Evolutionary conservation across 2,329 filamentous ascomycete species (phyloP).

Genomic region (Domatiomyces catenatus): DNA sequence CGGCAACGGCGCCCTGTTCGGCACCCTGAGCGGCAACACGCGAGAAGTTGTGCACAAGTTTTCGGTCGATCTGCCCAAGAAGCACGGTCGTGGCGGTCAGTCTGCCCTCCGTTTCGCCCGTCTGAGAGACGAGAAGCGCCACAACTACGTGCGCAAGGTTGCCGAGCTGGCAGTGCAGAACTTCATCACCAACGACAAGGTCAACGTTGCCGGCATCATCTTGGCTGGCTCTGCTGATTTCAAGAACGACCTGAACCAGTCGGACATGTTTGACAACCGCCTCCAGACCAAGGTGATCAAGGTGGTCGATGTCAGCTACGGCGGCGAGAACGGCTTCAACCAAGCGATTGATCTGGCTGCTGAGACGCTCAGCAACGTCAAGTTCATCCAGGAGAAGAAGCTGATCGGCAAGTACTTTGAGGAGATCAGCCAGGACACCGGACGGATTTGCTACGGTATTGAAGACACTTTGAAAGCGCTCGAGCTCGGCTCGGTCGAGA

Average conservation of each 20-base stretch:
- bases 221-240: constrained; percentile 96
- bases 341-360: constrained; percentile 92
- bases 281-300: constrained; percentile 95
- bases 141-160: constrained; percentile 99
- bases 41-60: constrained; percentile 96
- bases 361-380: constrained; percentile 96
- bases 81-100: constrained; percentile 99
- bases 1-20: constrained; percentile 93
- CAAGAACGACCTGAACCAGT: constrained; percentile 97
- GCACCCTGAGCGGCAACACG: constrained; percentile 92
- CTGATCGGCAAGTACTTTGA: constrained; percentile 98
- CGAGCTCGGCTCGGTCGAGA: constrained; percentile 89
- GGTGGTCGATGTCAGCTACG: constrained; percentile 96
- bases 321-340: constrained; percentile 98
- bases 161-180: constrained; percentile 96
- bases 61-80: constrained; percentile 96
- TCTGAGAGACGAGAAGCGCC: constrained; percentile 97
- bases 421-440: constrained; percentile 94
- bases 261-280: constrained; percentile 90
- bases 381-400: constrained; percentile 99
- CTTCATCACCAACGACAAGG: constrained; percentile 96
- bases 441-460: constrained; percentile 93
- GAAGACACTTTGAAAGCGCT: constrained; percentile 95
- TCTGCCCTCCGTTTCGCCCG: constrained; percentile 97
- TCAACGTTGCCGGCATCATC: constrained; percentile 91